phyloP scores from a whole-genome alignment of 176 grass and related monocot genomes.

The Phragmites australis region DNA sequence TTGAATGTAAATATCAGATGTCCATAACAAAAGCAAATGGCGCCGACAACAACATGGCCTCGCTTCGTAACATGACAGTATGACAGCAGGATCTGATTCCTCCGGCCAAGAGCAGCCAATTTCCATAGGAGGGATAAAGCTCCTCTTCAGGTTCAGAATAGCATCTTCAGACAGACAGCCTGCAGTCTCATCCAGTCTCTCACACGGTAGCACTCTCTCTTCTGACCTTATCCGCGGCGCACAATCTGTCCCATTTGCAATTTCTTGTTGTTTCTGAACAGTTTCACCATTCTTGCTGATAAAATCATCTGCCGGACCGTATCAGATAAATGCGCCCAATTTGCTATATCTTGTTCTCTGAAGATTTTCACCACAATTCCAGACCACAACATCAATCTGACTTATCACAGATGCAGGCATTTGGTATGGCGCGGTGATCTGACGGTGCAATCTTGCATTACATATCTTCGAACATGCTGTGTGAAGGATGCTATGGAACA shows the following conservation, averaged over 20 bases:
- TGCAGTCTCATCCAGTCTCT: slow-evolving; percentile 17
- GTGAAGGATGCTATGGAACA: slow-evolving; percentile 29
- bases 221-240: slow-evolving; percentile 18
- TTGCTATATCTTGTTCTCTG: background rate
- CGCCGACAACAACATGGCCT: slow-evolving; percentile 17
- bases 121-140: slow-evolving; percentile 15
- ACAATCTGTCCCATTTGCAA: slow-evolving; percentile 24
- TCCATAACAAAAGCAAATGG: slow-evolving; percentile 5
- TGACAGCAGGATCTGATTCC: slow-evolving; percentile 33
- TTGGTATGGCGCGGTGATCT: background rate
- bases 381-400: background rate
- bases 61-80: slow-evolving; percentile 20
- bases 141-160: slow-evolving; percentile 29
- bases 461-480: slow-evolving; percentile 24
- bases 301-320: background rate
- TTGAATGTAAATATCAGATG: background rate
- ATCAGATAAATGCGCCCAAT: background rate
- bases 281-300: background rate
- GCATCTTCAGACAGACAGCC: slow-evolving; percentile 38
- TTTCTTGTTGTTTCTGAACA: background rate
- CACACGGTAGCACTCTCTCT: background rate
- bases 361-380: background rate
- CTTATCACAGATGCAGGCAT: slow-evolving; percentile 31
- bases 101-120: slow-evolving; percentile 9
- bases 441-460: background rate